Evolutionary conservation across 176 grass and related monocot genomes (phyloP).

Genomic region (Phoenix dactylifera): DNA sequence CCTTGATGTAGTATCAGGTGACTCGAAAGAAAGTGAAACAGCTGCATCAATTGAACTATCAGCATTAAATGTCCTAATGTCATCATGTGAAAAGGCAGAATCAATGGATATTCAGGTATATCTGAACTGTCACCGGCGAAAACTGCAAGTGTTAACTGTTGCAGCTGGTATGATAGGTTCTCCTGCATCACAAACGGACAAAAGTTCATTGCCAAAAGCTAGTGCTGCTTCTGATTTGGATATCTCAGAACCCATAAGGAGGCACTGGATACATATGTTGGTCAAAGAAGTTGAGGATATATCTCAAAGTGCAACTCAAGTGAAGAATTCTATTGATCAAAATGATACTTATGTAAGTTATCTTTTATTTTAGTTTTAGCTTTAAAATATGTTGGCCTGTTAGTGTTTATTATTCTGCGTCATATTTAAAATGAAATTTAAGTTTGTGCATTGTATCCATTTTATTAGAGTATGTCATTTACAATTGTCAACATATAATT

Average conservation of each 20-base stretch:
- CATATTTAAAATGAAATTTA: too few species aligned
- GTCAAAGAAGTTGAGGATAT: conserved; percentile 64
- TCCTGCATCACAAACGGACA: conserved; percentile 18
- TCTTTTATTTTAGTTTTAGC: conserved; percentile 16
- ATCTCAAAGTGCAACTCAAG: conserved; percentile 48
- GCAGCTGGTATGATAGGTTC: conserved; percentile 61
- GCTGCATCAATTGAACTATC: conserved; percentile 63
- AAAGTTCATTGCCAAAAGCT: conserved; percentile 10
- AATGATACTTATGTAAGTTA: conserved; percentile 50
- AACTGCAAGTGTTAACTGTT: conserved; percentile 67
- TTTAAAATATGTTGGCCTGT: neutral
- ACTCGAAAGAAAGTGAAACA: conserved; percentile 34
- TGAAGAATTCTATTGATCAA: conserved; percentile 63
- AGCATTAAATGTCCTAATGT: conserved; percentile 82
- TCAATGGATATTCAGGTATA: conserved; percentile 69
- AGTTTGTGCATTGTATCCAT: too few species aligned
- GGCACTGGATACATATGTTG: conserved; percentile 51
- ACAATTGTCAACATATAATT: too few species aligned
- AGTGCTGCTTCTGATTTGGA: conserved; percentile 36
- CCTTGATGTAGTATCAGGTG: conserved; percentile 36
- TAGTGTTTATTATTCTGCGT: neutral
- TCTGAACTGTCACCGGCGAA: conserved; percentile 74
- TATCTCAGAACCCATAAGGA: conserved; percentile 43
- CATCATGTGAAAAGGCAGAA: conserved; percentile 79
- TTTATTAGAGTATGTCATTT: too few species aligned